Evolutionary conservation across 139 green algal genomes (phyloP).

Genomic region (Tetraselmis striata): DNA sequence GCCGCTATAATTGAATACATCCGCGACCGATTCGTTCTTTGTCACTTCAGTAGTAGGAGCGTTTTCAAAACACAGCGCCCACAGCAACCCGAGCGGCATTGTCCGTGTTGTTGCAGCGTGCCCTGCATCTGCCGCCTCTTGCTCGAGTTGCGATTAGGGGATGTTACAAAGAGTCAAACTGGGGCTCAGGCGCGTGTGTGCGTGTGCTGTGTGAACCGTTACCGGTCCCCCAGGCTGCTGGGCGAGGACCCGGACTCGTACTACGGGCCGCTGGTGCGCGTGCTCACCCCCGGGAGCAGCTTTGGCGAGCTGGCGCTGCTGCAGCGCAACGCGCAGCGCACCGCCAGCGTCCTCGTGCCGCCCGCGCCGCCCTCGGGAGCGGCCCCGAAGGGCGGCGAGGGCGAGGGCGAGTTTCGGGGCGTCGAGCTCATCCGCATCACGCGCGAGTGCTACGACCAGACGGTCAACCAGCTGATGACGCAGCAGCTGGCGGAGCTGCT

Average conservation of each 20-base stretch:
- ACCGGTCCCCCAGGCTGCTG: neutral
- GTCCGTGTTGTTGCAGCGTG: too few species aligned
- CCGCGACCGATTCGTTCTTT: too few species aligned
- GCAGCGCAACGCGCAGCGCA: slow-evolving; percentile 10
- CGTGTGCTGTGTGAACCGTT: too few species aligned
- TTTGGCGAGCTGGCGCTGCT: slow-evolving; percentile 32
- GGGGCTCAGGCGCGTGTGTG: too few species aligned
- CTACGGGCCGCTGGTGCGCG: slow-evolving; percentile 15
- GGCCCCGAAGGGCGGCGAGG: too few species aligned
- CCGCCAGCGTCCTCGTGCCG: slow-evolving; percentile 14
- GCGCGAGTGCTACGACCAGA: neutral
- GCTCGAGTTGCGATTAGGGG: too few species aligned
- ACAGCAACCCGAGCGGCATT: too few species aligned
- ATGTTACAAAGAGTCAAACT: too few species aligned
- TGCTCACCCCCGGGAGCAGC: slow-evolving; percentile 11
- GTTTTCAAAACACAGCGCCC: too few species aligned
- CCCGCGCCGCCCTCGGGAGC: neutral
- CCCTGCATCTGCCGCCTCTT: too few species aligned
- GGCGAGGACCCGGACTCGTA: neutral
- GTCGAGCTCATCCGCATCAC: neutral
- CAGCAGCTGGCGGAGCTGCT: slow-evolving; percentile 14
- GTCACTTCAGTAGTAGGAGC: too few species aligned
- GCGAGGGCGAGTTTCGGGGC: neutral
- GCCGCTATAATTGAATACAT: too few species aligned
- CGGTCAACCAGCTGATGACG: neutral